A percentile compares a stretch with the other conserved stretches of the same genome.
Evolutionary conservation across 2,329 filamentous ascomycete genomes (phyloP).

Genomic region (Penicillium sp.): DNA sequence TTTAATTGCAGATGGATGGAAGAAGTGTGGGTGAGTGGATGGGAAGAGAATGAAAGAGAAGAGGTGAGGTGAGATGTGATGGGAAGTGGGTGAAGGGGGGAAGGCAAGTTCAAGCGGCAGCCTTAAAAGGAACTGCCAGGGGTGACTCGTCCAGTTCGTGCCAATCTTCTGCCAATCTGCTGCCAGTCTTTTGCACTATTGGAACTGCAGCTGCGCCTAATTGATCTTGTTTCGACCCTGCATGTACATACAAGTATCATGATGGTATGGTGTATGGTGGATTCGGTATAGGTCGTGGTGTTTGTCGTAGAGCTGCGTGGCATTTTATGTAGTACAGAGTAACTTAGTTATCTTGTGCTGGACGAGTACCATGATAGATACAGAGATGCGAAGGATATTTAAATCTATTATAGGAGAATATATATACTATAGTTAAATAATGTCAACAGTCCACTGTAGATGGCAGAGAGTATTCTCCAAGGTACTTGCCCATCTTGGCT

Average conservation of each 20-base stretch:
- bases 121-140: background rate
- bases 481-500: background rate
- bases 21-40: too few species aligned
- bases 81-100: too few species aligned
- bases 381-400: too few species aligned
- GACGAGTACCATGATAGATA: too few species aligned
- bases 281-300: background rate
- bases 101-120: background rate
- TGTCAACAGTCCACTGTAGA: too few species aligned
- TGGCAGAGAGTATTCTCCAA: too few species aligned
- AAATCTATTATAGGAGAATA: too few species aligned
- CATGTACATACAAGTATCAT: too few species aligned
- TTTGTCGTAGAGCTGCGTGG: background rate
- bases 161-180: too few species aligned
- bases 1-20: slow-evolving; percentile 12
- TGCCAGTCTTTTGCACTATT: background rate
- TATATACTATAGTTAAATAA: too few species aligned
- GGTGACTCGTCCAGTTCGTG: background rate
- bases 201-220: background rate
- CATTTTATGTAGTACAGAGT: background rate
- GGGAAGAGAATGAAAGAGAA: background rate
- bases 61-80: background rate
- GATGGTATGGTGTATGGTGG: background rate
- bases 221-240: background rate
- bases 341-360: too few species aligned